These are phyloP conservation scores for Aspergillus phoenicis DNA, from an alignment of 2,329 filamentous ascomycete genomes.

Conservation along the genomic window DNA sequence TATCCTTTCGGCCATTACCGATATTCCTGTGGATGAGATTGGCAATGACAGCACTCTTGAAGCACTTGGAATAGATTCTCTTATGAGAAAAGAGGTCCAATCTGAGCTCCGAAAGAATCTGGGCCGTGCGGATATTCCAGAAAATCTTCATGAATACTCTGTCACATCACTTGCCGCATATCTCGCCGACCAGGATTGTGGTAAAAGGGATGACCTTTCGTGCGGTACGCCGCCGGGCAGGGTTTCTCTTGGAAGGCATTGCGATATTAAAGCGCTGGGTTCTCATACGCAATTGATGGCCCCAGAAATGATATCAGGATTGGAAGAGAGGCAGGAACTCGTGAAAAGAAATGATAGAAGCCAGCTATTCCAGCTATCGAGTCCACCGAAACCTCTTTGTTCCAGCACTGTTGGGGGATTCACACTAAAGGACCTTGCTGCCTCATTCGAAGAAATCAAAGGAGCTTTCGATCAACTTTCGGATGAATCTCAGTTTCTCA, in stretches of 20 bases:
- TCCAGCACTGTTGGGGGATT: not conserved
- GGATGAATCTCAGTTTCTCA: slow-evolving; percentile 8
- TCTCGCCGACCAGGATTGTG: not conserved
- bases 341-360: not conserved
- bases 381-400: too few relatives aligned
- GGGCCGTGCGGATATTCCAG: not conserved
- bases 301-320: not conserved
- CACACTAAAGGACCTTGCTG: not conserved
- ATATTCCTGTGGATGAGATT: not conserved
- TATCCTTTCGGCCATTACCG: not conserved
- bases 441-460: not conserved
- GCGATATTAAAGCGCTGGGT: not conserved
- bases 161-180: not conserved
- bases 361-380: too few relatives aligned
- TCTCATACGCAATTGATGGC: not conserved
- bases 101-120: slow-evolving; percentile 18
- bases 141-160: not conserved
- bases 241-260: not conserved
- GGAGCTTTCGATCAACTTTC: not conserved
- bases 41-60: not conserved
- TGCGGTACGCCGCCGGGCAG: not conserved
- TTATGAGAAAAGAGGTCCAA: slow-evolving; percentile 26
- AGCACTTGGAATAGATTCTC: slow-evolving; percentile 28
- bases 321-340: not conserved
- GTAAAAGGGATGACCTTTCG: not conserved